Conservation (phyloP, 2,329 filamentous ascomycete species). For the Clarireedia paspali region DNA sequence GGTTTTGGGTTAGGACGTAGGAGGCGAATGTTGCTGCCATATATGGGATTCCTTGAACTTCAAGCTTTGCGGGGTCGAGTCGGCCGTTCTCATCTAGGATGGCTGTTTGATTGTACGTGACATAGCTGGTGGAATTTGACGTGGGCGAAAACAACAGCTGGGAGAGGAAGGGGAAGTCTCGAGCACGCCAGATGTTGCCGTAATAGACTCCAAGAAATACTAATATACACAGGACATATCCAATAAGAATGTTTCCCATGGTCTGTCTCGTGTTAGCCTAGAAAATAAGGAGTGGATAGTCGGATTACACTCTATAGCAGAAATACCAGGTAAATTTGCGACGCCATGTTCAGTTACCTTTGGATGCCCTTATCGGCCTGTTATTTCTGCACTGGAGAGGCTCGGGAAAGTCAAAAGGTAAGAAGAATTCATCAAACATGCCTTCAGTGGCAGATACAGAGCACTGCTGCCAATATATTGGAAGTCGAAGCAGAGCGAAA, state of each 20-base stretch:
- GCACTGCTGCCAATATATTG: slow-evolving; percentile 32
- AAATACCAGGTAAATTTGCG: too few species aligned
- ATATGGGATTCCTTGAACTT: slow-evolving; percentile 33
- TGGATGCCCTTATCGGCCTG: too few species aligned
- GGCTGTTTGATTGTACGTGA: slow-evolving; percentile 35
- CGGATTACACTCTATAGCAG: too few species aligned
- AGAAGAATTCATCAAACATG: not conserved
- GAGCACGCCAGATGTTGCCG: slow-evolving; percentile 34
- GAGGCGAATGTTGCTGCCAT: slow-evolving; percentile 33
- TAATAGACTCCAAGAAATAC: slow-evolving; percentile 35
- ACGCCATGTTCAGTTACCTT: too few species aligned
- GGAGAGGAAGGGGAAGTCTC: slow-evolving; percentile 36
- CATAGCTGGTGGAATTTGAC: slow-evolving; percentile 31
- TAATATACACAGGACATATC: slow-evolving; percentile 28
- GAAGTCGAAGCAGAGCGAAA: slow-evolving; percentile 36
- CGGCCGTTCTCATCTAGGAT: slow-evolving; percentile 34
- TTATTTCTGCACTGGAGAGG: too few species aligned
- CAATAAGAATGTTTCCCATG: slow-evolving; percentile 21
- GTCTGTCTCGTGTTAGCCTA: not conserved
- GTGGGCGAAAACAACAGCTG: slow-evolving; percentile 33
- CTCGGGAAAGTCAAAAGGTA: too few species aligned
- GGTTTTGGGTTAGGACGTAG: slow-evolving; percentile 37
- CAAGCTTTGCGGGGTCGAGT: slow-evolving; percentile 31
- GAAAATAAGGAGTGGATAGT: too few species aligned
- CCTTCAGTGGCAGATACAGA: slow-evolving; percentile 22